Evolutionary conservation across 352 stramenopile species (phyloP), one percentile per base, ranked within the genome.

Genomic region (Phytophthora pluvialis): DNA sequence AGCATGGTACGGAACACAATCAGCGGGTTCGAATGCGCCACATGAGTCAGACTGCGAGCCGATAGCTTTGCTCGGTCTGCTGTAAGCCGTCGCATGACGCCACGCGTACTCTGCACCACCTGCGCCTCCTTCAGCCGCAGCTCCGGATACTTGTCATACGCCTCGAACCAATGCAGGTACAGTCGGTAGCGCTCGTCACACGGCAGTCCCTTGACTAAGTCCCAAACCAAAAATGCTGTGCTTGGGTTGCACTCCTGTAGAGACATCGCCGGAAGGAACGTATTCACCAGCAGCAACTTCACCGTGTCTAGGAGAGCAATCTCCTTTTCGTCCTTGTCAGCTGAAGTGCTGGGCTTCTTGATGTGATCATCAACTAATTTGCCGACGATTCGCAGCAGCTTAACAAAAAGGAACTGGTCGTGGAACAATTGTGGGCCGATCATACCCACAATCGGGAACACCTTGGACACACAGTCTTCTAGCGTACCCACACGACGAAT

Each of bases 1-100:
- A 99, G 72, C 80, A 99, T 98, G 12, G 92, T 97, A 18, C 85
- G 89, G 61, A 98, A 98, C 12, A 98, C 93, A 11, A 98, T 89
- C 21, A 98, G 71, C 16, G 96, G 96, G 74, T 98, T 98, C 32
- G 86, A 94, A 60, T 98, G 93, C 5, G 92, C 91, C 21, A 95
- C 86, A 54, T 98, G 96, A 6, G 88, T 94, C 21, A 96, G 51
- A 31, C 71, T 82, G 6, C 88, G 83, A 28, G 84, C 86, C 2
- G 86, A 94, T 3, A 86, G 70, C 51, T 94, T 93, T 6, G 88
- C 87, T 26, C 84, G 83, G 47, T 96, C 88, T 4, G 86, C 86
- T 18, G 88, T 94, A 15, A 96, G 77, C 15, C 88, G 75, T 42
- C 88, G 83, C 86, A 96, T 94, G 29, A 94, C 73, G 15, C 75